Percentiles rank a stretch among this genome's conserved stretches.
phyloP scores from a whole-genome alignment of 2,329 filamentous ascomycete species.

The Penicillium sp. region DNA sequence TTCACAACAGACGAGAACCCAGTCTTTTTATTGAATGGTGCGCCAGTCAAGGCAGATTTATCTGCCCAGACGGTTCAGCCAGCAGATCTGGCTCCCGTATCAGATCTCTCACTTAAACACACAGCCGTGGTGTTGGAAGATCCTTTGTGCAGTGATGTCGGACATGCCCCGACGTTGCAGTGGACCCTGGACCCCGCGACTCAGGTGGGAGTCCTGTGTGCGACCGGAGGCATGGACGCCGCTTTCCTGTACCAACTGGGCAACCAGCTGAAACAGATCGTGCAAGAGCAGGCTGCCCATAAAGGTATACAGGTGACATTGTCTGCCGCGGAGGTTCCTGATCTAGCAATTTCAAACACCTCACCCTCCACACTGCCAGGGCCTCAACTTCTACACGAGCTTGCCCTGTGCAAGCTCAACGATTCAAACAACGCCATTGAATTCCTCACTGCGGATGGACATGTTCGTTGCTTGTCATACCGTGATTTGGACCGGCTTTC shows the following conservation, averaged over 20 bases:
- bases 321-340: conserved; percentile 10
- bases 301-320: conserved; percentile 11
- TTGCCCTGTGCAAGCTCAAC: conserved; percentile 46
- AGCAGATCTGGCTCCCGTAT: conserved; percentile 11
- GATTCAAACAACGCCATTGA: conserved; percentile 51
- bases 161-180: conserved; percentile 15
- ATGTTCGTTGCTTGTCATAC: conserved; percentile 51
- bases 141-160: background rate
- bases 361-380: conserved; percentile 47
- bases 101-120: conserved; percentile 11
- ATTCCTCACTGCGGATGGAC: conserved; percentile 47
- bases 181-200: conserved; percentile 19
- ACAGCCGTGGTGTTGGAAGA: conserved; percentile 23
- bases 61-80: conserved; percentile 12
- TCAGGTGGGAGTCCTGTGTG: conserved; percentile 21
- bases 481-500: conserved; percentile 52
- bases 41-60: conserved; percentile 23
- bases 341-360: conserved; percentile 53
- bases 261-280: conserved; percentile 23
- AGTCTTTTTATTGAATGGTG: conserved; percentile 25
- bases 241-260: conserved; percentile 24
- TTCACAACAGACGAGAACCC: conserved; percentile 29
- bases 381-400: conserved; percentile 51
- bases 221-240: conserved; percentile 18
- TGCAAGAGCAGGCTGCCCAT: conserved; percentile 18